Conservation (phyloP, 1,284 basidiomycete species). For the Trametes sp. region DNA sequence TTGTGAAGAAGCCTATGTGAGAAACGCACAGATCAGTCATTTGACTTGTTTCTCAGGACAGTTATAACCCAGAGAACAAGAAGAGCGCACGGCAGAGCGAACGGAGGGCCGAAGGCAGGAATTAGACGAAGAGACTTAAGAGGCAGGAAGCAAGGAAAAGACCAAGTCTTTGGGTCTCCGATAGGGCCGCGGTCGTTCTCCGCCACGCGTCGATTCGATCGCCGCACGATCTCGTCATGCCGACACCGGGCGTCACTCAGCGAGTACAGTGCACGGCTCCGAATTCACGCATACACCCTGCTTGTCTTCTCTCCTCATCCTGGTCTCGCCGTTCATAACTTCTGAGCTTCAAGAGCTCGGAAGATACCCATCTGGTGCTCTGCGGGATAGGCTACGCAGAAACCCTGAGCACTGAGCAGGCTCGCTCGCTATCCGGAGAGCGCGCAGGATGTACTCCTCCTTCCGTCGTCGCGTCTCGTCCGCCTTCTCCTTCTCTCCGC, state of each 20-base stretch:
- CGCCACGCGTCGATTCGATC: conserved; percentile 9
- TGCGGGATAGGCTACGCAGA: conserved; percentile 3
- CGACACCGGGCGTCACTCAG: conserved; percentile 19
- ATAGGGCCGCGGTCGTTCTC: background rate
- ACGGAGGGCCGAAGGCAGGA: background rate
- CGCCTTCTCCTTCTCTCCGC: conserved; percentile 42
- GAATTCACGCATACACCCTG: background rate
- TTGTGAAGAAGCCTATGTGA: conserved; percentile 13
- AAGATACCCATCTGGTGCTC: background rate
- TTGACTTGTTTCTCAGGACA: background rate
- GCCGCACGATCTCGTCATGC: conserved; percentile 28
- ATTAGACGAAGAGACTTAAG: background rate
- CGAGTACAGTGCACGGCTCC: background rate
- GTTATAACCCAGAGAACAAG: background rate
- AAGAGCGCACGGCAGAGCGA: background rate
- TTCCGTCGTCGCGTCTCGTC: conserved; percentile 51
- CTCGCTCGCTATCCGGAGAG: conserved; percentile 13
- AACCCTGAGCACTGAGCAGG: background rate
- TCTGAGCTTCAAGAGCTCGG: conserved; percentile 2
- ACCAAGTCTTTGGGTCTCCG: conserved; percentile 14
- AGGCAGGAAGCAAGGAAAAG: background rate
- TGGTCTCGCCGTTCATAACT: background rate
- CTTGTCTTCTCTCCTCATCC: background rate
- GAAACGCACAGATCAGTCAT: background rate
- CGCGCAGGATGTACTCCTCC: conserved; percentile 51